Percentiles rank a stretch among this genome's conserved stretches.
Conservation (phyloP, 1,284 basidiomycete genomes). For the Trichosporon sp. region DNA sequence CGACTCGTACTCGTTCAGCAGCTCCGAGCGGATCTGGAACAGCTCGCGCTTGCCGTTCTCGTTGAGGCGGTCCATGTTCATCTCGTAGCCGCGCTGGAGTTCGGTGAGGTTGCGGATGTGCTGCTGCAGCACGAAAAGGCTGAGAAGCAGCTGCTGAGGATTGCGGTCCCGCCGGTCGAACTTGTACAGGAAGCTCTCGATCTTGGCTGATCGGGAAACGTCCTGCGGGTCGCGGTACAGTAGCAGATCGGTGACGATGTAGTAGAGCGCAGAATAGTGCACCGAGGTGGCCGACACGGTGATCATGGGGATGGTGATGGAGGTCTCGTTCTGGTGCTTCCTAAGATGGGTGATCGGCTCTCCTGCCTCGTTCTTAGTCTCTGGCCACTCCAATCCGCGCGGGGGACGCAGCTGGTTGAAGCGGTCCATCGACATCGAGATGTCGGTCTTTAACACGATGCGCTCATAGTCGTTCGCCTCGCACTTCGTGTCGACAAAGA, state of each 20-base stretch:
- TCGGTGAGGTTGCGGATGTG: conserved; percentile 60
- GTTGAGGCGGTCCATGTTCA: conserved; percentile 52
- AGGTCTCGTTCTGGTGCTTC: conserved; percentile 76
- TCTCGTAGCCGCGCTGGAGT: conserved; percentile 56
- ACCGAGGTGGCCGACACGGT: conserved; percentile 80
- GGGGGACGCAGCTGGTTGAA: conserved; percentile 86
- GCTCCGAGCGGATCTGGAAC: conserved; percentile 65
- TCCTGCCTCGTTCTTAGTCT: conserved; percentile 43
- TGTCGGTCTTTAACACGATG: conserved; percentile 82
- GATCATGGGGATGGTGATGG: conserved; percentile 74
- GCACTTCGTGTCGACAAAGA: conserved; percentile 74
- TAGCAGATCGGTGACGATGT: conserved; percentile 78
- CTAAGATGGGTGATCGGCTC: conserved; percentile 62
- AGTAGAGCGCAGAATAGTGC: conserved; percentile 82
- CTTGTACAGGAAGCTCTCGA: conserved; percentile 79
- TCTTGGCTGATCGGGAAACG: conserved; percentile 65
- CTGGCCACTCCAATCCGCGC: conserved; percentile 55
- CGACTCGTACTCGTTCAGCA: conserved; percentile 68
- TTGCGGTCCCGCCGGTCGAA: conserved; percentile 82
- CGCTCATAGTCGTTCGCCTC: conserved; percentile 80
- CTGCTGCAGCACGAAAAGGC: conserved; percentile 69
- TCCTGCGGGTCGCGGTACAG: conserved; percentile 83
- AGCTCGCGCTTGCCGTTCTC: conserved; percentile 56
- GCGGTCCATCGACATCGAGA: conserved; percentile 82
- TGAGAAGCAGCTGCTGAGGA: conserved; percentile 57